These are phyloP conservation scores for Lasiodiplodia gonubiensis DNA, from an alignment of 2,329 filamentous ascomycete genomes.

Conservation along the genomic window DNA sequence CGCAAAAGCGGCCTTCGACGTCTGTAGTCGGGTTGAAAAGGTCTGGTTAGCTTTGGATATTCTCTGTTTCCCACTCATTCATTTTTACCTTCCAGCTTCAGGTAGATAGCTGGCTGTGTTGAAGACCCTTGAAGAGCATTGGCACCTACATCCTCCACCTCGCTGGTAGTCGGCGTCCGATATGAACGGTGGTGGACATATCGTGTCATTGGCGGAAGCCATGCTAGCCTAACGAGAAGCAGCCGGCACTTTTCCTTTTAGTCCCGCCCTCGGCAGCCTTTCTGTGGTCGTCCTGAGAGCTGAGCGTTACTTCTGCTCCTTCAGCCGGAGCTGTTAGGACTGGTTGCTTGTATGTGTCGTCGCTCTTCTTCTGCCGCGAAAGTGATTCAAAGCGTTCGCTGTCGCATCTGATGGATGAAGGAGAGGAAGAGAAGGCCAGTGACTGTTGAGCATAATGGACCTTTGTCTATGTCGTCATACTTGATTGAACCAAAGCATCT, in stretches of 20 bases:
- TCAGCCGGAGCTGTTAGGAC: not conserved
- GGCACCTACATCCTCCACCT: constrained; percentile 36
- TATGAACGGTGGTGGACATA: constrained; percentile 36
- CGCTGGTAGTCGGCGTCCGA: constrained; percentile 34
- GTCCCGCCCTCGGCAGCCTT: not conserved
- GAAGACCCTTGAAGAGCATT: not conserved
- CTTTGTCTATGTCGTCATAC: not conserved
- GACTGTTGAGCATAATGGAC: not conserved
- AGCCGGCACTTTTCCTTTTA: not conserved
- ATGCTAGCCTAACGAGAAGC: not conserved
- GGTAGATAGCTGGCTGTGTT: not conserved
- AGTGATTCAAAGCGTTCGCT: not conserved
- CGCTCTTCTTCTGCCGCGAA: not conserved
- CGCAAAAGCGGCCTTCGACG: constrained; percentile 59
- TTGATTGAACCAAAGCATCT: constrained; percentile 7
- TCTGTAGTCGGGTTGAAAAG: constrained; percentile 40
- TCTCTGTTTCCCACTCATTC: not conserved
- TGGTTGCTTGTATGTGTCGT: not conserved
- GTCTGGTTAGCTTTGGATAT: not conserved
- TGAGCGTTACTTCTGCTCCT: not conserved
- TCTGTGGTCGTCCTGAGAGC: no score
- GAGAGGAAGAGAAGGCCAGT: not conserved
- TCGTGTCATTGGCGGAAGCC: not conserved
- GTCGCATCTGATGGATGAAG: not conserved
- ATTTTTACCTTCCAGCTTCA: not conserved